These are phyloP conservation scores for Incumbomyces delicatus DNA, from an alignment of 2,329 filamentous ascomycete genomes.

Conservation along the genomic window DNA sequence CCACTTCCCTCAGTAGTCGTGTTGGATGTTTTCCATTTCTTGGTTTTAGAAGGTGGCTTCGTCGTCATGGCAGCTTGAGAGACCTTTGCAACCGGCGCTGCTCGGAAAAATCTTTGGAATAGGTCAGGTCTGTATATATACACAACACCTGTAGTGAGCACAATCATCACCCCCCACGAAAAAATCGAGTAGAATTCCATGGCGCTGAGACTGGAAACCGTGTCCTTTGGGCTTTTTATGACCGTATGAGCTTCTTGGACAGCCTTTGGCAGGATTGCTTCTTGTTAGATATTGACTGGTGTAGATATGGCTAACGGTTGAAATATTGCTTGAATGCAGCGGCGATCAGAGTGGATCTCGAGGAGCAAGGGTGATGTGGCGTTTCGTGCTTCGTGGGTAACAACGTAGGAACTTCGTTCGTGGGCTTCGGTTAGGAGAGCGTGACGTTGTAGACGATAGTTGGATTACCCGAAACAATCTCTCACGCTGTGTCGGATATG, in stretches of 20 bases:
- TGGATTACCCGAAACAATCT: neutral
- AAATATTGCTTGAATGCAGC: too few relatives aligned
- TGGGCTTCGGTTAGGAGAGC: too few relatives aligned
- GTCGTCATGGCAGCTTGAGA: neutral
- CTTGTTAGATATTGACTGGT: too few relatives aligned
- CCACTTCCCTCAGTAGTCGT: slow-evolving; percentile 11
- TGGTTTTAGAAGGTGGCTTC: slow-evolving; percentile 10
- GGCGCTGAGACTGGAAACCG: neutral
- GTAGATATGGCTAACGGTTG: too few relatives aligned
- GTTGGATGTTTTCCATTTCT: slow-evolving; percentile 16
- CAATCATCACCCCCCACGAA: slow-evolving; percentile 5
- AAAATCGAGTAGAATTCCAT: neutral
- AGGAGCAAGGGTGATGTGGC: too few relatives aligned
- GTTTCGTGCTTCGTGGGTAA: too few relatives aligned
- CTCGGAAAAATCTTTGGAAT: neutral
- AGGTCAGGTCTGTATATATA: slow-evolving; percentile 6
- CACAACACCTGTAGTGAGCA: neutral
- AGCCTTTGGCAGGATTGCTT: too few relatives aligned
- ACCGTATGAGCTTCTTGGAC: too few relatives aligned
- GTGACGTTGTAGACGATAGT: neutral
- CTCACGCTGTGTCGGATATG: neutral
- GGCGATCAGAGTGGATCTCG: too few relatives aligned
- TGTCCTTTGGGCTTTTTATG: too few relatives aligned
- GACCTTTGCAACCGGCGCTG: neutral
- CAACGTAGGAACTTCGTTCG: too few relatives aligned